Base-by-base conservation (phyloP, 495 filamentous ascomycete genomes). In the Patellaria atrata region DNA sequence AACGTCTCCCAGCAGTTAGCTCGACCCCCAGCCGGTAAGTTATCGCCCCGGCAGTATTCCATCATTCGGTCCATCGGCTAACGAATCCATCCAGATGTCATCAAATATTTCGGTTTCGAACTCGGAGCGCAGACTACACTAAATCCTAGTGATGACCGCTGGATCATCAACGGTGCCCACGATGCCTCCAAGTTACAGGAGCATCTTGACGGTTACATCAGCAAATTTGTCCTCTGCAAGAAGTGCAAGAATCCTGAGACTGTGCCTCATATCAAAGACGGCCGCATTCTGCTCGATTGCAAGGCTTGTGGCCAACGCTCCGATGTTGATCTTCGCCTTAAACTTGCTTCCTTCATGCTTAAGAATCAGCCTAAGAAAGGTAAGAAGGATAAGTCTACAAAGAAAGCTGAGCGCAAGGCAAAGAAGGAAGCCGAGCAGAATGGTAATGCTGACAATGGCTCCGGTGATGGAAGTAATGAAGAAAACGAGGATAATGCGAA, bases 61-160 rank as follows among this genome's bases (percentile, higher is more conserved):
- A 22, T 22, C 19, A 18, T 7, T 34, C 13, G 11, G 27, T 21
- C 12, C 8, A 14, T 13, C 36, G 8, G 6, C n/a, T 19, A 34
- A 15, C 27, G 37, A 41, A 42, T 39, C 15, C 44, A 16, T 27
- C 2, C 8, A 69, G 66, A 94, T 53, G 73, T 97, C 51, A 94
- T 97, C 76, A 97, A 97, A 65, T 97, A 94, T 69, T 97, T 97
- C 55, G 89, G 91, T 41, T 97, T 97, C 53, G 89, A 97, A 61
- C 75, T 97, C 13, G 89, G 89, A 52, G 89, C 89, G 37, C 89
- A 96, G 63, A 94, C 91, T 63, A 97, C 94, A 59, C 86, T 78
- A 42, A 89, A 94, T 59, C 89, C 89, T 35, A 70, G 81, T 22
- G 89, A 97, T 61, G 89, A 97, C 58, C 89, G 89, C 51, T 97